Base-by-base conservation (phyloP, 164 flowering plant genomes). In the Saururus chinensis region DNA sequence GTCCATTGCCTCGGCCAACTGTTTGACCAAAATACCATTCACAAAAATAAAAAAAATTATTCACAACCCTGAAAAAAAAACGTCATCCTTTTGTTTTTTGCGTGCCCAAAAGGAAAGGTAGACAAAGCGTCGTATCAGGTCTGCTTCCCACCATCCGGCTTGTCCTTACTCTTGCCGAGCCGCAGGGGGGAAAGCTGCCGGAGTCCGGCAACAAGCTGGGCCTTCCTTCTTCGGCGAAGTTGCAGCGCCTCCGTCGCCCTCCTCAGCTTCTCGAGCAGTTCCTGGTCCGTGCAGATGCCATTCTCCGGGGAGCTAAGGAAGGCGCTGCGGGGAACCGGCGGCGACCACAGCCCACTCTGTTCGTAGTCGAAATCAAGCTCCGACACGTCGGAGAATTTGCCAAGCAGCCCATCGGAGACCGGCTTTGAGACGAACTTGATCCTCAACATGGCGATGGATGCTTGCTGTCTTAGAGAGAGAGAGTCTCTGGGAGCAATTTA, bases 341-440 rank as follows among this genome's bases (percentile, higher is more conserved):
- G 97, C 37, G 95, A 90, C 97, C 97, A 90, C 57, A 88, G 26
- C 10, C 83, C 82, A 56, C 97, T 90, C 59, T 75, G 71, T 58
- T 77, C 81, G 64, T 88, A 84, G 55, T 82, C 84, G 45, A 86
- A 86, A 45, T 76, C 81, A 69, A 73, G 83, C 59, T 86, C 85
- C 12, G 80, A 72, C 9, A 64, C 69, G 66, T 90, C 97, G 11
- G 73, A 74, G 73, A 82, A 90, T 64, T 90, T 90, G 1, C 72
- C 62, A 3, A 90, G 84, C 10, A 90, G 84, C 20, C 70, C 51
- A 41, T 88, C 91, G 0, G 95, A 90, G 2, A 72, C 64, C 0
- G 72, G 20, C 61, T 76, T 81, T 0, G 95, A 64, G 0, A 88
- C 95, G 4, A 76, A 23, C 24, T 85, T 88, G 59, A 82, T 68